These are phyloP conservation scores for Magnolia changhungtana DNA, from an alignment of 164 flowering plant species.

Conservation along the genomic window DNA sequence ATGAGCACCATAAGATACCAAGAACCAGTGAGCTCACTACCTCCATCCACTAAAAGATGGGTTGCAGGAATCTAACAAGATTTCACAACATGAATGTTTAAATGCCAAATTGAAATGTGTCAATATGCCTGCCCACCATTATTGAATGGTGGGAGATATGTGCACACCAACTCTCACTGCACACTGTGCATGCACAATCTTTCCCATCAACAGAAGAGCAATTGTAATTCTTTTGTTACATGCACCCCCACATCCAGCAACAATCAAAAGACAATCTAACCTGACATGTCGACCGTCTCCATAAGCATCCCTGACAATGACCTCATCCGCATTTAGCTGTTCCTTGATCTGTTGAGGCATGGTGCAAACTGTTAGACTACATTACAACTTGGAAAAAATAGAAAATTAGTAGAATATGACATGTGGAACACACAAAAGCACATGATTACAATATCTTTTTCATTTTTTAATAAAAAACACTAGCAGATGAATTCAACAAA, in stretches of 20 bases:
- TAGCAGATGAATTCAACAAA: background rate
- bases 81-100: background rate
- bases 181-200: background rate
- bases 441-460: background rate
- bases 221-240: background rate
- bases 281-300: conserved; percentile 97
- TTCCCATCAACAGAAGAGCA: background rate
- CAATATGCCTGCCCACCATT: no score
- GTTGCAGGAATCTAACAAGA: no score
- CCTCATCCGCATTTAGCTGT: conserved; percentile 68
- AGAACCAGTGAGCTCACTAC: background rate
- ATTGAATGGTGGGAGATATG: no score
- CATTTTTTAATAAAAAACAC: no score
- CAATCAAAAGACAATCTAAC: conserved; percentile 14
- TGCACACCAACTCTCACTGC: background rate
- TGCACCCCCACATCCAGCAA: background rate
- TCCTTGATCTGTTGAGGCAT: conserved; percentile 63
- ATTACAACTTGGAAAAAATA: background rate
- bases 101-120: no score
- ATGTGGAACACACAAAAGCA: background rate
- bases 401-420: no score
- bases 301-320: conserved; percentile 72
- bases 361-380: background rate
- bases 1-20: background rate
- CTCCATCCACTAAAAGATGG: no score